These are phyloP conservation scores for Agrostemma githago DNA, from an alignment of 148 eudicot species.

Conservation along the genomic window DNA sequence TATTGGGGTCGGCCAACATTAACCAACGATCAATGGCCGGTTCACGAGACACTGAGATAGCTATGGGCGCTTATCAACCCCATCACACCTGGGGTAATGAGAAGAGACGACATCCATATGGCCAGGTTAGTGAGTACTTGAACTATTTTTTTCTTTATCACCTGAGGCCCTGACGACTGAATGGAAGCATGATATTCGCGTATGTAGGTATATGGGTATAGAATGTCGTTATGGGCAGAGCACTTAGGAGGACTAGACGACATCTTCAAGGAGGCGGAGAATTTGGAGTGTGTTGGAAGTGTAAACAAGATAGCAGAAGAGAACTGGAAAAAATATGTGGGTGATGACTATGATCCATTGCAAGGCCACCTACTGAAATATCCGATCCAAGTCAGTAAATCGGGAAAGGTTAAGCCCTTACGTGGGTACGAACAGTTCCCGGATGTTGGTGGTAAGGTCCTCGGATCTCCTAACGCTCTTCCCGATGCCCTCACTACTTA, in stretches of 20 bases:
- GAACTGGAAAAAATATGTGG: conserved; percentile 46
- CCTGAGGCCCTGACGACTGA: not conserved
- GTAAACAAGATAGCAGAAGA: conserved; percentile 43
- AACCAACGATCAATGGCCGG: conserved; percentile 72
- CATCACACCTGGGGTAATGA: conserved; percentile 45
- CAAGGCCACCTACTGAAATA: conserved; percentile 54
- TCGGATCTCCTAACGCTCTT: conserved; percentile 42
- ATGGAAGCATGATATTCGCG: not conserved
- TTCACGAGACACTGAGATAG: conserved; percentile 63
- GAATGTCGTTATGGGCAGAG: conserved; percentile 75
- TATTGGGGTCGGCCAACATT: conserved; percentile 63
- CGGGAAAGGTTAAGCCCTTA: conserved; percentile 38
- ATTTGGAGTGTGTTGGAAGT: conserved; percentile 32
- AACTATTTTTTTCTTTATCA: not conserved
- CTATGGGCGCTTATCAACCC: conserved; percentile 67
- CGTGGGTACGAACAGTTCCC: conserved; percentile 43
- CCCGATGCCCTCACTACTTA: conserved; percentile 56
- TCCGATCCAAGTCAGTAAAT: conserved; percentile 32
- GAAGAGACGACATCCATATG: conserved; percentile 42
- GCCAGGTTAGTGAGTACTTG: conserved; percentile 36
- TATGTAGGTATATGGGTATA: conserved; percentile 54
- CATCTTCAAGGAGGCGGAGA: conserved; percentile 38
- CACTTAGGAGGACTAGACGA: conserved; percentile 47
- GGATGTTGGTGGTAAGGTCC: conserved; percentile 53
- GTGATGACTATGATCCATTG: conserved; percentile 32